Evolutionary conservation across 1,139 yeast species (phyloP), one percentile per base, ranked within the genome.

Genomic region (Blastobotrys proliferans): DNA sequence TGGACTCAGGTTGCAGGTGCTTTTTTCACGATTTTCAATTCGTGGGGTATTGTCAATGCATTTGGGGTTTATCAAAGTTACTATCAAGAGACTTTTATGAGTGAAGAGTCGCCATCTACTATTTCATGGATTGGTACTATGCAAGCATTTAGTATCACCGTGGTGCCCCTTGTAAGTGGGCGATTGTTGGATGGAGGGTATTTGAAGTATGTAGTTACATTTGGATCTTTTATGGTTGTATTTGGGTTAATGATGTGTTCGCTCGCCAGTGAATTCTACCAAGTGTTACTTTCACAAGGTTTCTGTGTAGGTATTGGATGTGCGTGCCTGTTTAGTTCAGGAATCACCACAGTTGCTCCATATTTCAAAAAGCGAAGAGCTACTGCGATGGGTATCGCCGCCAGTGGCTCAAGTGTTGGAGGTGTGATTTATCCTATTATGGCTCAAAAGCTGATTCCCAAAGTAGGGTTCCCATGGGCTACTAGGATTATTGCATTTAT

Each of bases 101-200:
- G 58, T 1, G 52, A 65, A 29, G 61, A 64, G 2, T 55, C 73
- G 3, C 64, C 72, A 2, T 64, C 77, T 4, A 66, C 72, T 5
- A 69, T 78, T 3, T 77, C 83, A 3, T 81, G 87, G 87, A 74
- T 81, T 20, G 81, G 81, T 49, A 73, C 84, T 1, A 60, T 79
- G 14, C 77, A 72, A 50, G 66, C 73, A 35, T 77, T 79, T 44
- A 66, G 78, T n/a, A 66, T 79, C 51, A 72, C 74, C 48, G 68
- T 76, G 29, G 72, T 78, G 6, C 75, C 79, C 0, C 70, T 80
- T n/a, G 56, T 79, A 27, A 70, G 74, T 39, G 92, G 90, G 0
- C 76, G 79, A 1, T 51, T 80, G 10, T 76, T 80, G 55, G 90
- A 82, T 52, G 50, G 50, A 24, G 67, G 65, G 13, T 59, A 56